Base-by-base conservation (phyloP, 345 rosid species). In the Ricinus communis region DNA sequence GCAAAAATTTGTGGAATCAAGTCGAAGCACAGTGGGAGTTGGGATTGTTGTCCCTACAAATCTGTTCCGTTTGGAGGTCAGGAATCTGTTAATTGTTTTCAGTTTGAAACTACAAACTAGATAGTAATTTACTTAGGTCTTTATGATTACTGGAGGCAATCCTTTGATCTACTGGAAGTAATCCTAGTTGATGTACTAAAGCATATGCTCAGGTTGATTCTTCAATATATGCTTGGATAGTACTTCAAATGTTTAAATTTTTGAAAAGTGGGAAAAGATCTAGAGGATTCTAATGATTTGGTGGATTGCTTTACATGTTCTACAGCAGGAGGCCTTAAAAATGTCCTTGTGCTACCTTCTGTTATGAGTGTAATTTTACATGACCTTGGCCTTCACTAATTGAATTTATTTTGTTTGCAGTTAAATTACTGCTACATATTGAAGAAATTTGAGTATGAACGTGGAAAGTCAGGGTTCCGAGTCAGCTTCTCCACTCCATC, bases 1-100 rank as follows among this genome's bases (percentile, higher is more conserved):
- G 52, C 73, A 74, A 43, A 90, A 84, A 79, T 88, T 92, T 62
- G 64, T 77, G 30, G 82, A 87, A 69, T 84, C 97, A 47, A 77
- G 76, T 47, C 84, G 99, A 71, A 90, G 85, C 69, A 84, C 99
- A 7, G 87, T 82, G 21, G 99, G 99, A 72, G 93, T 68, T 75
- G 99, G 99, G 62, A 72, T 95, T 53, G 96, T 95, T 72, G 71
- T 95, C 49, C 97, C 99, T 33, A 87, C 90, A 13, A 83, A 75
- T 80, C 72, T 88, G n/a, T 85, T 90, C 79, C 97, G 97, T 38
- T 71, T 95, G 83, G 99, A 95, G 99, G 98, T 92, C 60, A 81
- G 87, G 47, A 59, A 55, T 62, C 41, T 66, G 8, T 74, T 55
- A 27, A 66, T 45, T 70, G 18, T 36, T 46, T 40, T 15, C 28